phyloP scores from a whole-genome alignment of 2,329 filamentous ascomycete species.

The Fusarium phyllophilum region DNA sequence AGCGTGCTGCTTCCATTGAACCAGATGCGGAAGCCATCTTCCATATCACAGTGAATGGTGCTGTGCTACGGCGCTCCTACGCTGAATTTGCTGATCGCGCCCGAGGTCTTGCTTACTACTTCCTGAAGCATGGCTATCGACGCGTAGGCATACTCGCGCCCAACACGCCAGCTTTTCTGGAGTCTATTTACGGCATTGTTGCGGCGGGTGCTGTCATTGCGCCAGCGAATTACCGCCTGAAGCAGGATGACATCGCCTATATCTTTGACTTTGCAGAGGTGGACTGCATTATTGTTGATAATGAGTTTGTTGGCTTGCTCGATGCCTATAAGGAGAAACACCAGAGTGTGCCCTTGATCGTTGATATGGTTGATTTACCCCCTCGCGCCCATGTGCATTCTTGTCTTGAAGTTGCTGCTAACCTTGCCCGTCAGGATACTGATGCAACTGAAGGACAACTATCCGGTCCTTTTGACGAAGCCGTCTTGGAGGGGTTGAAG shows the following conservation, averaged over 20 bases:
- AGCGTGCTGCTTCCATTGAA: constrained; percentile 87
- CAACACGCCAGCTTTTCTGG: constrained; percentile 95
- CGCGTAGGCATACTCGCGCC: constrained; percentile 87
- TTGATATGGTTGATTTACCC: constrained; percentile 68
- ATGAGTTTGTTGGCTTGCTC: constrained; percentile 79
- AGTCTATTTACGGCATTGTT: constrained; percentile 87
- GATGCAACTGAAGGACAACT: constrained; percentile 79
- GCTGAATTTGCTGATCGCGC: constrained; percentile 85
- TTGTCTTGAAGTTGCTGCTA: constrained; percentile 4
- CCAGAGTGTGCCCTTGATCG: constrained; percentile 73
- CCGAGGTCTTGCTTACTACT: constrained; percentile 86
- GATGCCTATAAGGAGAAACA: constrained; percentile 70
- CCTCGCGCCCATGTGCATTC: not conserved
- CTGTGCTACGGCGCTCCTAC: constrained; percentile 80
- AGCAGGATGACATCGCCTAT: constrained; percentile 86
- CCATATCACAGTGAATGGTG: constrained; percentile 82
- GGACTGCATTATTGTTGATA: constrained; percentile 86
- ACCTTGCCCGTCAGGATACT: constrained; percentile 68
- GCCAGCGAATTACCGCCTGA: constrained; percentile 71
- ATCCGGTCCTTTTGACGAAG: constrained; percentile 83
- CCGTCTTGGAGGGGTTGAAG: constrained; percentile 80
- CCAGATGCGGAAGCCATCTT: constrained; percentile 86
- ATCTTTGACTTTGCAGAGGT: constrained; percentile 90
- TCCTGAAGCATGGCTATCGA: constrained; percentile 77
- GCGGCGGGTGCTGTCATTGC: constrained; percentile 84